Percentiles rank a stretch among this genome's conserved stretches.
phyloP scores from a whole-genome alignment of 176 grass and related monocot species.

The Bolboschoenus planiculmis region DNA sequence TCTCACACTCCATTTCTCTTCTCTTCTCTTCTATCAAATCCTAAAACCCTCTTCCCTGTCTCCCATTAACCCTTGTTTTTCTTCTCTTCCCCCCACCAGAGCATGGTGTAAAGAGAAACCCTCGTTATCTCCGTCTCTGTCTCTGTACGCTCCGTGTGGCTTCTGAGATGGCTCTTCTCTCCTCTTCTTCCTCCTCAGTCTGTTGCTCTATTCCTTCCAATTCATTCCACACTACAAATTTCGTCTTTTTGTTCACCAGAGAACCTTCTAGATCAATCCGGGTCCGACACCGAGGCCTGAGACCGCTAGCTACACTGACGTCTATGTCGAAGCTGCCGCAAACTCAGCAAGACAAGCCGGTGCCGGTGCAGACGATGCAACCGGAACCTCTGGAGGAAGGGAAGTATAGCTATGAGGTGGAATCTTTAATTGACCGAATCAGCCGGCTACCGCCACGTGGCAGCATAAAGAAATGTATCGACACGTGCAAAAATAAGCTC shows the following conservation, averaged over 20 bases:
- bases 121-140: neutral
- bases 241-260: slow-evolving; percentile 9
- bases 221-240: slow-evolving; percentile 20
- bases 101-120: neutral
- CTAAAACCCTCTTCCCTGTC: slow-evolving; percentile 13
- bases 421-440: slow-evolving; percentile 69
- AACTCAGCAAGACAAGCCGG: neutral
- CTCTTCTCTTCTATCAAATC: neutral
- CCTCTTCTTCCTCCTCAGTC: neutral
- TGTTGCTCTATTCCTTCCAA: slow-evolving; percentile 11
- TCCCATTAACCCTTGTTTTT: neutral
- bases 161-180: slow-evolving; percentile 9
- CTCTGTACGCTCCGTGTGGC: neutral
- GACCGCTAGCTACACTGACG: neutral
- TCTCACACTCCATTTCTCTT: slow-evolving; percentile 10
- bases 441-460: slow-evolving; percentile 88
- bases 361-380: neutral
- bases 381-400: slow-evolving; percentile 28
- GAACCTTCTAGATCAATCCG: neutral
- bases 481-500: slow-evolving; percentile 60
- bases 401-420: slow-evolving; percentile 65
- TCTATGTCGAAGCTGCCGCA: neutral
- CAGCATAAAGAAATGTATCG: slow-evolving; percentile 73
- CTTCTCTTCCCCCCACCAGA: neutral
- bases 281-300: neutral